A percentile compares a stretch with the other conserved stretches of the same genome.
Conservation (phyloP, 2,329 filamentous ascomycete genomes). For the Diplodia mutila region DNA sequence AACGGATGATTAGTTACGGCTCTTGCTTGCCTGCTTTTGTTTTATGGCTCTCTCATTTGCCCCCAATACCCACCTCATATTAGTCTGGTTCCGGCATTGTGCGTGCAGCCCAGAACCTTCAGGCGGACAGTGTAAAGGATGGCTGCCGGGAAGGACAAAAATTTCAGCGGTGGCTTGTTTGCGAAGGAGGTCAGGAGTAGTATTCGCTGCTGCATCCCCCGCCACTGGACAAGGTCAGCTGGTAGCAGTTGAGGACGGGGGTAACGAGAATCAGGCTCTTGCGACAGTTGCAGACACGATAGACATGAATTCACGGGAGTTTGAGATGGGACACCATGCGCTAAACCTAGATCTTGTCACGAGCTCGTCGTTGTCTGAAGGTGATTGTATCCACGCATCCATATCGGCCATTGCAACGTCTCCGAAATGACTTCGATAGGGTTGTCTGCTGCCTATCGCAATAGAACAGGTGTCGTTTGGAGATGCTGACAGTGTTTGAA, state of each 20-base stretch:
- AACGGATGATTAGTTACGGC: not conserved
- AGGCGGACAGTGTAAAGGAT: too few relatives aligned
- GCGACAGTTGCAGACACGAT: constrained; percentile 15
- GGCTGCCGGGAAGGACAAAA: not conserved
- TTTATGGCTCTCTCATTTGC: not conserved
- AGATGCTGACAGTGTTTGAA: not conserved
- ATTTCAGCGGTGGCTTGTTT: not conserved
- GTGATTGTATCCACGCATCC: not conserved
- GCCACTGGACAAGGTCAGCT: not conserved
- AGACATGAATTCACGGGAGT: constrained; percentile 25
- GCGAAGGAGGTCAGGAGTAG: not conserved
- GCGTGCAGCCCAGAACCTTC: not conserved
- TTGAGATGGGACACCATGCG: constrained; percentile 3
- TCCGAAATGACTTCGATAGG: not conserved
- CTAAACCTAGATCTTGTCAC: not conserved
- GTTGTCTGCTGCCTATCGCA: not conserved
- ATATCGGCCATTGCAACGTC: too few relatives aligned
- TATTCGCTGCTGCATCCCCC: not conserved
- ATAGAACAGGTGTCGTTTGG: not conserved
- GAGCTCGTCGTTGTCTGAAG: not conserved
- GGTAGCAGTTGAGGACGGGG: constrained; percentile 1
- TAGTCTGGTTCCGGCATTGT: not conserved
- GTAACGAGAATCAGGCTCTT: not conserved
- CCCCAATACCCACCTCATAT: not conserved
- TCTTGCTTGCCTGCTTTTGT: constrained; percentile 5